phyloP scores from a whole-genome alignment of 805 yeast genomes.

The Candida tallmaniae region DNA sequence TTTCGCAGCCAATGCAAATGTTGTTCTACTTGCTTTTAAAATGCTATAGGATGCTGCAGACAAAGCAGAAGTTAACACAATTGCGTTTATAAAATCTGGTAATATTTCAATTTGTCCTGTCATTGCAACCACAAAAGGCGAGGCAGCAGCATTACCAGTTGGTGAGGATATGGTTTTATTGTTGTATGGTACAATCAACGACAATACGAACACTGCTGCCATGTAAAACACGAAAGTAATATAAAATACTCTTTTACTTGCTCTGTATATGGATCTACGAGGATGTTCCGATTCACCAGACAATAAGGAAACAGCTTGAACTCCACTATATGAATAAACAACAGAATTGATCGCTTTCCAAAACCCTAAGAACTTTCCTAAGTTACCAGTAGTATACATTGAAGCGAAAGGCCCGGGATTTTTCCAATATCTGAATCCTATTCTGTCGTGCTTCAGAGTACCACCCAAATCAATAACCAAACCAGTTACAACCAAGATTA shows the following conservation, averaged over 20 bases:
- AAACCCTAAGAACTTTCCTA: conserved; percentile 31
- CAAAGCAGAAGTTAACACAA: conserved; percentile 36
- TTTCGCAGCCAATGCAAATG: conserved; percentile 34
- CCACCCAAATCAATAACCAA: conserved; percentile 23
- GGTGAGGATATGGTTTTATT: conserved; percentile 22
- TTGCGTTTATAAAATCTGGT: conserved; percentile 35
- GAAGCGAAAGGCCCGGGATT: conserved; percentile 35
- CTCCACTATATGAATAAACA: conserved; percentile 34
- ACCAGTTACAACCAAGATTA: conserved; percentile 18
- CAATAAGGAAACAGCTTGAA: conserved; percentile 19
- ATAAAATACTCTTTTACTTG: conserved; percentile 26
- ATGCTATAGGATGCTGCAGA: conserved; percentile 31
- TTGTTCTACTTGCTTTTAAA: conserved; percentile 25
- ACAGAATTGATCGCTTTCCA: conserved; percentile 34
- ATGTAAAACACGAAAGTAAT: conserved; percentile 27
- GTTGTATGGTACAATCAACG: conserved; percentile 29
- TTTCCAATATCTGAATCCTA: conserved; percentile 39
- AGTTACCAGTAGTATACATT: conserved; percentile 27
- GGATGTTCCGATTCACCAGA: conserved; percentile 33
- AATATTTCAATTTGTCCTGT: conserved; percentile 29
- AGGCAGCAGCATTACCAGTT: conserved; percentile 26
- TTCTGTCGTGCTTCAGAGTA: conserved; percentile 13
- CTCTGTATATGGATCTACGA: conserved; percentile 24
- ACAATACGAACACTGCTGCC: conserved; percentile 25
- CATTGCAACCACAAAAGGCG: conserved; percentile 40